Evolutionary conservation across 2,329 filamentous ascomycete species (phyloP), one percentile per base, ranked within the genome.

Genomic region (Aureobasidium melanogenum): DNA sequence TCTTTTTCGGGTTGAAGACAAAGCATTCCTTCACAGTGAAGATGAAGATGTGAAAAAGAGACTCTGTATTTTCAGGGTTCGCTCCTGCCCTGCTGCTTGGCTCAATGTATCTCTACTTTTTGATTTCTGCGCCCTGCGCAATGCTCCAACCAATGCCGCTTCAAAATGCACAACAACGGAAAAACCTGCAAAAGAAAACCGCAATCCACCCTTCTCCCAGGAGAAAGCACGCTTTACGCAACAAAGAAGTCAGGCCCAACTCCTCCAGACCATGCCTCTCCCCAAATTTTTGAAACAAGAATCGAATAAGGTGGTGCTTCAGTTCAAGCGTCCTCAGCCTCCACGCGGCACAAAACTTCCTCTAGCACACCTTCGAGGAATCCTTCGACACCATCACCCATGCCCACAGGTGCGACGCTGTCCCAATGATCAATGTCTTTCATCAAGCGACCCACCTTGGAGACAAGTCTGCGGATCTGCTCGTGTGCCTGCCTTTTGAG

Each of bases 291-390:
- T 6, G 12, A 39, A 54, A n/a, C 43, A 46, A 47, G 24, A 47
- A 43, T 43, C 19, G 48, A 22, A 19, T 2, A 28, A 30, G 7
- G 30, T 3, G 2, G 5, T 36, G 26, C 51, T 26, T 22, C 7
- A 4, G n/a, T 17, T 57, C 54, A 74, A 67, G 91, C 89, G 68
- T 94, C 89, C 64, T 91, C 80, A 4, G 92, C 89, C 76, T 97
- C 93, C 15, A 97, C 90, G 61, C 94, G 79, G 38, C 97, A 91
- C 24, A 99, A 77, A 26, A 99, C 88, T 78, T 99, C 94, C 73
- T 99, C 94, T 36, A 99, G 77, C 64, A 97, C 84, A 0, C 92
- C 93, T 73, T 99, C 94, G 8, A 97, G 75, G 67, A 97, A 95
- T 0, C 89, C 90, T 47, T 86, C 86, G 1, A 96, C 91, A 28